Percentiles rank a stretch among this genome's conserved stretches.
These are phyloP conservation scores for Lyophyllum atratum DNA, from an alignment of 768 basidiomycete species.

Conservation along the genomic window DNA sequence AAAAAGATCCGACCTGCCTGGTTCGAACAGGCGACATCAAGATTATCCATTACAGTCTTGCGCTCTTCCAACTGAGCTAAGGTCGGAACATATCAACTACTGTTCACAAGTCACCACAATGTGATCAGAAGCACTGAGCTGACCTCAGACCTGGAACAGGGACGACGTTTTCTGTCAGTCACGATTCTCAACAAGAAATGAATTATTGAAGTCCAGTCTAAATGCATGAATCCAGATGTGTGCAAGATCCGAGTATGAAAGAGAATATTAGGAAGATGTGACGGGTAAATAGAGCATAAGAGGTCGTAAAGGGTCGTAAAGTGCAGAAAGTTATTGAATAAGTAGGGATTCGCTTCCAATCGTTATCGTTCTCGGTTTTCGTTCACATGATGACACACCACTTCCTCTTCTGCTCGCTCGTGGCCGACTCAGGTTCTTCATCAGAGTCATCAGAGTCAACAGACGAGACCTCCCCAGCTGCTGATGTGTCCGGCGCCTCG, in stretches of 20 bases:
- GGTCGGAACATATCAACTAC: background rate
- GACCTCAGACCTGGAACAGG: too few relatives aligned
- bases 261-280: constrained; percentile 9
- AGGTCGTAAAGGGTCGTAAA: constrained; percentile 18
- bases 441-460: constrained; percentile 14
- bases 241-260: constrained; percentile 5
- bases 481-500: constrained; percentile 20
- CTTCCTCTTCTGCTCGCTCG: constrained; percentile 32
- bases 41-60: background rate
- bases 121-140: too few relatives aligned
- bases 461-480: constrained; percentile 11
- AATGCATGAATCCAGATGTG: constrained; percentile 11
- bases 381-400: constrained; percentile 44
- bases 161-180: too few relatives aligned
- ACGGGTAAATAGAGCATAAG: constrained; percentile 11
- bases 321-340: background rate
- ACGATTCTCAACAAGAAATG: background rate
- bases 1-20: constrained; percentile 16
- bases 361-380: background rate
- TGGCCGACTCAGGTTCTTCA: constrained; percentile 15
- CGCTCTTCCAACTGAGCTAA: background rate
- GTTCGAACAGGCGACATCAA: constrained; percentile 20
- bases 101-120: too few relatives aligned
- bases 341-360: background rate
- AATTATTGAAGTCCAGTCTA: constrained; percentile 5